Conservation (phyloP, 2,329 filamentous ascomycete genomes). For the Alternaria sp. region DNA sequence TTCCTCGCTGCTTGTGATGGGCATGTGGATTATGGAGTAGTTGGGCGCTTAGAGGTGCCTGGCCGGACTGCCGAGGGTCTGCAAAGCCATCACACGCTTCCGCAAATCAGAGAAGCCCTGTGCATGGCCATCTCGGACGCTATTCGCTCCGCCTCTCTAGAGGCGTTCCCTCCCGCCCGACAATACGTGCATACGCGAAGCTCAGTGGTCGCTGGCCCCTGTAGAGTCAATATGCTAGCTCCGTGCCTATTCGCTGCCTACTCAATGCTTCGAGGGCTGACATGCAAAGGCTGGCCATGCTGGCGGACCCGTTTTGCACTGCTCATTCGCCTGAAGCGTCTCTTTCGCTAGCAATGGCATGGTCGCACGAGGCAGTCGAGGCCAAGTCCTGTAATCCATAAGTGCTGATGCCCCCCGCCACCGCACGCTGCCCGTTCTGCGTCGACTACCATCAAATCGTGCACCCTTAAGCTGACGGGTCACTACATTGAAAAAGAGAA, state of each 20-base stretch:
- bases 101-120: conserved; percentile 28
- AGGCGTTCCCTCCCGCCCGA: conserved; percentile 36
- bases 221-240: conserved; percentile 39
- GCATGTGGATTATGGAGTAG: conserved; percentile 25
- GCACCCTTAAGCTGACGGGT: conserved; percentile 12
- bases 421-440: conserved; percentile 30
- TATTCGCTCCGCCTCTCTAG: conserved; percentile 33
- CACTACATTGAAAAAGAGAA: conserved; percentile 15
- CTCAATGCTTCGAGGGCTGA: conserved; percentile 36
- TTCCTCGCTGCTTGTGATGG: conserved; percentile 12
- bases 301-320: conserved; percentile 26
- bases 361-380: conserved; percentile 31
- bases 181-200: conserved; percentile 29
- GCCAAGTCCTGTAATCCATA: conserved; percentile 30
- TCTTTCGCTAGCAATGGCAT: conserved; percentile 25
- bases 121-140: conserved; percentile 24
- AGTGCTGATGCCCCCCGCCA: conserved; percentile 40
- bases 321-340: conserved; percentile 25
- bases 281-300: conserved; percentile 39
- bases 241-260: conserved; percentile 38
- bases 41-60: conserved; percentile 43
- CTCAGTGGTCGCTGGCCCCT: conserved; percentile 43
- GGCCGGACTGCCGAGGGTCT: conserved; percentile 23
- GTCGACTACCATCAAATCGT: conserved; percentile 22
- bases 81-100: conserved; percentile 36